Conservation (phyloP, 1,284 basidiomycete genomes). For the Apiotrichum sp. region DNA sequence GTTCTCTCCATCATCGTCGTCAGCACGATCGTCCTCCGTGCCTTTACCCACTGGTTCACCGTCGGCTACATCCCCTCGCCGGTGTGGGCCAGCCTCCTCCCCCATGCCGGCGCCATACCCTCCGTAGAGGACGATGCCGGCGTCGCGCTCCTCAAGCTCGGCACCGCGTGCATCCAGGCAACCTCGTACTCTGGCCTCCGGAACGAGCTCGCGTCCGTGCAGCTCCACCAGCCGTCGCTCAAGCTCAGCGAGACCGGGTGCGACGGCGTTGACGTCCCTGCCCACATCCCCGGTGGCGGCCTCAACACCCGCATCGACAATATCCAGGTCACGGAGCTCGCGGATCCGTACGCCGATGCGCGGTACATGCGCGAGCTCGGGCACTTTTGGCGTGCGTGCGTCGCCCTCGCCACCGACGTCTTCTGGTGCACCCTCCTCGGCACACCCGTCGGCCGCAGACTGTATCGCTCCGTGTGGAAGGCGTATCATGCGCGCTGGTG, state of each 20-base stretch:
- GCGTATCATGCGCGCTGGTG: conserved; percentile 30
- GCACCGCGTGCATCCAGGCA: conserved; percentile 43
- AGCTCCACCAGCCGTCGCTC: conserved; percentile 32
- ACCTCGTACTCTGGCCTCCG: conserved; percentile 40
- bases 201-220: conserved; percentile 37
- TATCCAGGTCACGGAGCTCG: conserved; percentile 32
- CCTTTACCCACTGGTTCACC: conserved; percentile 41
- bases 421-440: conserved; percentile 22
- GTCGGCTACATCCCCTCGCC: conserved; percentile 43
- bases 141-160: conserved; percentile 41
- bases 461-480: conserved; percentile 5
- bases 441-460: conserved; percentile 26
- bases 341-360: conserved; percentile 26
- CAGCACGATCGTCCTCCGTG: conserved; percentile 37
- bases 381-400: conserved; percentile 27
- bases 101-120: conserved; percentile 39
- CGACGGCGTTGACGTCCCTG: conserved; percentile 14
- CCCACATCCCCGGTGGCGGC: conserved; percentile 7
- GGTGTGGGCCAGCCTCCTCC: conserved; percentile 32
- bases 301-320: conserved; percentile 37
- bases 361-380: conserved; percentile 24
- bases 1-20: conserved; percentile 36
- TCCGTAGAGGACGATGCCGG: conserved; percentile 41
- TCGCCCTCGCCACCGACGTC: conserved; percentile 12
- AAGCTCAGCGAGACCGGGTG: conserved; percentile 24